Base-by-base conservation (phyloP, 305 asterid genomes). In the Striga hermonthica region DNA sequence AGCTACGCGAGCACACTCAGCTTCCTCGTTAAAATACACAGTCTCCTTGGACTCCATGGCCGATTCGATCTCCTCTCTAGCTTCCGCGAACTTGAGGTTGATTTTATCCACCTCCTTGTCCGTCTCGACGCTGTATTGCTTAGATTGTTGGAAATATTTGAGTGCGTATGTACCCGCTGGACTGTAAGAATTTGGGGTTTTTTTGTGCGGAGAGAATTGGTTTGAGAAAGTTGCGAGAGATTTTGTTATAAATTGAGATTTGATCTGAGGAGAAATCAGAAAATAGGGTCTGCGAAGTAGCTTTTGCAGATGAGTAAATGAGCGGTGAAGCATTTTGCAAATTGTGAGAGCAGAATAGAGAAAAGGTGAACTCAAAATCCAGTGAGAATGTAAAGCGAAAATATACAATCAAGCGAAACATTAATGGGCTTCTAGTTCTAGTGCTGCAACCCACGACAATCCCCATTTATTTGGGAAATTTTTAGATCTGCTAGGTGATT, bases 31-130 rank as follows among this genome's bases (percentile, higher is more conserved):
- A 66, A 93, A 90, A 71, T 93, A 93, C 48, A 90, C 95, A 0
- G 99, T 90, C 68, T 93, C 99, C 47, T 90, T 90, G 6, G 96
- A 88, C 14, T 90, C 97, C 97, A 93, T 66, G 9, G 99, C 99
- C 52, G 91, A 76, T 14, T 93, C 99, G 64, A 93, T 84, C 87
- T 93, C 99, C 80, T 93, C 99, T 65, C 99, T 83, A 11, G 99
- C 99, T 79, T 90, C 99, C 16, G 92, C 93, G 63, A 93, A 93
- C 78, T 90, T 93, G 77, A 85, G 82, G 82, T 93, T 93, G 37
- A 93, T 93, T 49, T 49, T 62, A 57, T 93, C 99, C 70, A 90
- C 96, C 77, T 77, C 95, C 63, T 64, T 82, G 67, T 86, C 86
- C 22, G 74, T 76, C 38, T 83, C 88, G 13, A 36, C 93, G 47